Percentiles rank a stretch among this genome's conserved stretches.
These are phyloP conservation scores for Phytopythium aichiense DNA, from an alignment of 352 stramenopile species.

Conservation along the genomic window DNA sequence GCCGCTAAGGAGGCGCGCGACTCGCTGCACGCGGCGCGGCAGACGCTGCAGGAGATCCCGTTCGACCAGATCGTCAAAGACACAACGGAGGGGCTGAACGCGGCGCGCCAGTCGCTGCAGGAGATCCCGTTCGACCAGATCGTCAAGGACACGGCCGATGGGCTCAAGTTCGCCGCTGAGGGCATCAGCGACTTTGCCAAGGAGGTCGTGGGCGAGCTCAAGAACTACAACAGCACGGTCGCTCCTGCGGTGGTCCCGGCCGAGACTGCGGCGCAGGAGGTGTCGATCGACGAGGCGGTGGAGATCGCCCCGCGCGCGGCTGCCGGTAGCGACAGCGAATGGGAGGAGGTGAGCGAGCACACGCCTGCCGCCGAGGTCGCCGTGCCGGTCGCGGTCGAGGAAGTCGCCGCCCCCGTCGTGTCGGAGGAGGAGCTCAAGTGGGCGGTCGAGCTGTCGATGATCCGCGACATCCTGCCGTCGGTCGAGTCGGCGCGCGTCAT, in stretches of 20 bases:
- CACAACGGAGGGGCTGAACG: constrained; percentile 49
- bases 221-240: constrained; percentile 44
- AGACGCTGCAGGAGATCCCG: constrained; percentile 75
- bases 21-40: constrained; percentile 39
- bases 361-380: constrained; percentile 20
- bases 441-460: constrained; percentile 57
- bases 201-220: constrained; percentile 71
- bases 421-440: constrained; percentile 80
- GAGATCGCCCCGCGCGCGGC: constrained; percentile 15
- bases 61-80: constrained; percentile 83
- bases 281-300: constrained; percentile 17
- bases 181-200: constrained; percentile 73
- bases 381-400: constrained; percentile 20
- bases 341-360: constrained; percentile 56
- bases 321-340: constrained; percentile 52
- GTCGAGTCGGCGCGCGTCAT: constrained; percentile 42
- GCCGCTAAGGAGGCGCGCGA: constrained; percentile 54
- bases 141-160: constrained; percentile 70
- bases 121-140: constrained; percentile 84
- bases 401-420: constrained; percentile 23
- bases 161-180: constrained; percentile 73
- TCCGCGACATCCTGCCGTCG: constrained; percentile 72
- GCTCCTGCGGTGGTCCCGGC: constrained; percentile 13
- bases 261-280: constrained; percentile 26
- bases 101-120: constrained; percentile 56